A percentile compares a stretch with the other conserved stretches of the same genome.
These are phyloP conservation scores for Hypoxylon sp. DNA, from an alignment of 2,329 filamentous ascomycete genomes.

Conservation along the genomic window DNA sequence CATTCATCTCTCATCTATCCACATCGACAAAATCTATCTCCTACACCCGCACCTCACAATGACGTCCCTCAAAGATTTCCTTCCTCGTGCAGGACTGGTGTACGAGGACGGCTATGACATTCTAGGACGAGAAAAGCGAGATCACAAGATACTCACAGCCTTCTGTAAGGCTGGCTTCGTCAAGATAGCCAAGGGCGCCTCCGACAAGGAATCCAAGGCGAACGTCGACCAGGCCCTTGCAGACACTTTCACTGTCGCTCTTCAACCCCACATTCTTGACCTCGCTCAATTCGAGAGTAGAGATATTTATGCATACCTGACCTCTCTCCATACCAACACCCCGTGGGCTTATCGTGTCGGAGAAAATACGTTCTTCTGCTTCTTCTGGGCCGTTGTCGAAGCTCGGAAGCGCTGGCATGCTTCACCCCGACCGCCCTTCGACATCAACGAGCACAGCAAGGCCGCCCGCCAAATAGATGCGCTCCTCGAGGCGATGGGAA, in stretches of 20 bases:
- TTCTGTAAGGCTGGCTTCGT: background rate
- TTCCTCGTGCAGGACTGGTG: slow-evolving; percentile 15
- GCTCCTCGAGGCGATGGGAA: background rate
- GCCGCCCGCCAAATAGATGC: background rate
- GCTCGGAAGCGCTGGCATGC: background rate
- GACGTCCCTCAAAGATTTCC: background rate
- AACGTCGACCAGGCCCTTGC: background rate
- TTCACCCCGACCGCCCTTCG: background rate
- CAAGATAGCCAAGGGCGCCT: too few species aligned
- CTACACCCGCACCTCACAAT: background rate
- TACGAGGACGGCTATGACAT: background rate
- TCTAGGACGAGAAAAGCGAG: background rate
- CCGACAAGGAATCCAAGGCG: background rate
- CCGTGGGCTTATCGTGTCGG: background rate
- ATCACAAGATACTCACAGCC: background rate
- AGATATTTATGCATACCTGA: background rate
- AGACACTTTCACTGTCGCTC: background rate
- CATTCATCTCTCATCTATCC: too few species aligned
- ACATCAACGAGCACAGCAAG: background rate
- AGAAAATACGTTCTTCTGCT: background rate
- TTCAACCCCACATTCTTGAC: background rate
- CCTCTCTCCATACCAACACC: background rate
- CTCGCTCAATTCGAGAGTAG: background rate
- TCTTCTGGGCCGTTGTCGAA: background rate
- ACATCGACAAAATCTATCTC: too few species aligned